Conservation (phyloP, 1,284 basidiomycete species). For the Sporisorium exsertum region DNA sequence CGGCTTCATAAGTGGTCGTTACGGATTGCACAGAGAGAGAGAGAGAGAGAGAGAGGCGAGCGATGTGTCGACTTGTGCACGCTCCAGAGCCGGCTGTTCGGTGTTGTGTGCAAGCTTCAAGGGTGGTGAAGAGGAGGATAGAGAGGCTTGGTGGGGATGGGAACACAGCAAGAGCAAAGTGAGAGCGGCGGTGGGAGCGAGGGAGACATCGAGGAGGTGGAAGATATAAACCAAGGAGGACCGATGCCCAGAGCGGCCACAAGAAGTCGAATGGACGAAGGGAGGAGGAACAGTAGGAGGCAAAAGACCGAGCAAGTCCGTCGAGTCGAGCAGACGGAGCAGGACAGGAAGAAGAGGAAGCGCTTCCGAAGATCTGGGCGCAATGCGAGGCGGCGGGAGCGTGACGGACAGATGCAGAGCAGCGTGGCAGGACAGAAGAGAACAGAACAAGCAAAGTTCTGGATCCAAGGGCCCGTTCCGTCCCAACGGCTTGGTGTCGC, state of each 20-base stretch:
- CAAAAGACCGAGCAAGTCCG: background rate
- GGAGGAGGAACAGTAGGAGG: background rate
- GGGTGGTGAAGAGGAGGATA: background rate
- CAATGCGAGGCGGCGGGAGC: conserved; percentile 4
- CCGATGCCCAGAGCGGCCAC: background rate
- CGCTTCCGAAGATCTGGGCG: conserved; percentile 37
- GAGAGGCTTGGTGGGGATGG: background rate
- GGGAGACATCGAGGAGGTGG: conserved; percentile 8
- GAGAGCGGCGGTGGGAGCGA: background rate
- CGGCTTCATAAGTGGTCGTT: conserved; percentile 9
- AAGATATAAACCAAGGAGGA: conserved; percentile 13
- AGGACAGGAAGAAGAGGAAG: conserved; percentile 18
- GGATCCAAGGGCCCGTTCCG: background rate
- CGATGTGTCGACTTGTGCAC: conserved; percentile 1
- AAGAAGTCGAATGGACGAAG: background rate
- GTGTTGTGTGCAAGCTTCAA: background rate
- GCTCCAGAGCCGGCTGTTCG: background rate
- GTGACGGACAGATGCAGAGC: background rate
- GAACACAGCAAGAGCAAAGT: background rate
- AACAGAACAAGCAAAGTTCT: background rate
- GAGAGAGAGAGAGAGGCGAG: background rate
- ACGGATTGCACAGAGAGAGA: background rate
- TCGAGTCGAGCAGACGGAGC: background rate
- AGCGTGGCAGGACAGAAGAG: background rate
- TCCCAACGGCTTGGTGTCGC: background rate